Evolutionary conservation across 345 rosid genomes (phyloP), one percentile per base, ranked within the genome.

Genomic region (Heritiera littoralis): DNA sequence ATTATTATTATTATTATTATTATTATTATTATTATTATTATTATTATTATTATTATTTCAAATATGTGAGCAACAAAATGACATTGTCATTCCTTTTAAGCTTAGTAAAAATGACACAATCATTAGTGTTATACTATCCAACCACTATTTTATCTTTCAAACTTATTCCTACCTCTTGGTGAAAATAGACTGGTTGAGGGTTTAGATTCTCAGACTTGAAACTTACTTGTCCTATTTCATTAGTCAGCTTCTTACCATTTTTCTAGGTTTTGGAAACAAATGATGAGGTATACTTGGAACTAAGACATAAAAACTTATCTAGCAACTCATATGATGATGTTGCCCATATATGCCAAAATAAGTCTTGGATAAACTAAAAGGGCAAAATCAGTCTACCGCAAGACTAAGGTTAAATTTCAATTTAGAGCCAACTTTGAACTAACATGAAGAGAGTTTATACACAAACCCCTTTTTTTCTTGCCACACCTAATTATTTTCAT

Each of bases 341-440:
- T 84, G 87, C 99, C 99, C 99, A 92, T 96, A 80, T 96, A 96
- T 68, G 95, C n/a, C n/a, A n/a, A n/a, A n/a, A n/a, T n/a, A n/a
- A n/a, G n/a, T n/a, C n/a, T n/a, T n/a, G n/a, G n/a, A n/a, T n/a
- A n/a, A n/a, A n/a, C n/a, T n/a, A n/a, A n/a, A n/a, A n/a, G n/a
- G n/a, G n/a, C n/a, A n/a, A n/a, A n/a, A n/a, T n/a, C n/a, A n/a
- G n/a, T n/a, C n/a, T n/a, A n/a, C n/a, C n/a, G n/a, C n/a, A n/a
- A n/a, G n/a, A n/a, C n/a, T n/a, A n/a, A 51, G n/a, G 66, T 9
- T 67, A 41, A 52, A 65, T 56, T 78, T 54, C 43, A 61, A 12
- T 28, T 58, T 5, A 65, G 60, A 46, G 41, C 69, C 18, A 58
- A 52, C 59, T 72, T 12, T 2, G 7, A 69, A 7, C n/a, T n/a